Evolutionary conservation across 2,329 filamentous ascomycete species (phyloP), one percentile per base, ranked within the genome.

Genomic region (Neofusicoccum kwambonambiense): DNA sequence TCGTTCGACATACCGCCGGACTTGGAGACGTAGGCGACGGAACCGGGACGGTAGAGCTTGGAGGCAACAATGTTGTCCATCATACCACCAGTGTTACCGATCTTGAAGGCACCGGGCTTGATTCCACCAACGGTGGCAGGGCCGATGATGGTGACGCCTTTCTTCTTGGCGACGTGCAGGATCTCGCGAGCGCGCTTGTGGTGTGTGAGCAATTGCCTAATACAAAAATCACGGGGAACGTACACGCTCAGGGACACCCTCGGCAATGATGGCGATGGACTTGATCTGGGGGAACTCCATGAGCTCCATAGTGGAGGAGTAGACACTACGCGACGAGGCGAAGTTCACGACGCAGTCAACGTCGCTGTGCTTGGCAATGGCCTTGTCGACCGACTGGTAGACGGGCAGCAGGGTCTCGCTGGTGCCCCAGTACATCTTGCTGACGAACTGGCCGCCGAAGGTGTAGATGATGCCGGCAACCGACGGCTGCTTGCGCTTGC

Each of bases 391-490:
- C 76, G 92, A 87, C 84, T 99, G 94, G 88, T 99, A 99, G 79
- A 99, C 95, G 69, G 95, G 95, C 73, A 99, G 88, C 70, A 99
- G 89, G 69, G 95, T 99, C 87, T 99, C 95, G 84, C 93, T 97
- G 77, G 95, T 99, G 77, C 95, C 95, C 95, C 95, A 99, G 91
- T 99, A 99, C 95, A 99, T 98, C 90, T 99, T 99, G 89, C 93
- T 97, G 79, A 99, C 95, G 89, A 99, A 99, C 84, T 99, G 95
- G 72, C 95, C 95, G 79, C 95, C 95, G 78, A 99, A 99, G 74
- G 95, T 97, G 87, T 99, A 99, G 87, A 99, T 98, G 83, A 99
- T 98, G 79, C 93, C 95, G 71, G 95, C 95, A 66, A 99, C 95
- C 66, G 95, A 99, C 70, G 95, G 95, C 67, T 91, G 96, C 78